Evolutionary conservation across 495 filamentous ascomycete species (phyloP).

Genomic region (Penicillium subrubescens): DNA sequence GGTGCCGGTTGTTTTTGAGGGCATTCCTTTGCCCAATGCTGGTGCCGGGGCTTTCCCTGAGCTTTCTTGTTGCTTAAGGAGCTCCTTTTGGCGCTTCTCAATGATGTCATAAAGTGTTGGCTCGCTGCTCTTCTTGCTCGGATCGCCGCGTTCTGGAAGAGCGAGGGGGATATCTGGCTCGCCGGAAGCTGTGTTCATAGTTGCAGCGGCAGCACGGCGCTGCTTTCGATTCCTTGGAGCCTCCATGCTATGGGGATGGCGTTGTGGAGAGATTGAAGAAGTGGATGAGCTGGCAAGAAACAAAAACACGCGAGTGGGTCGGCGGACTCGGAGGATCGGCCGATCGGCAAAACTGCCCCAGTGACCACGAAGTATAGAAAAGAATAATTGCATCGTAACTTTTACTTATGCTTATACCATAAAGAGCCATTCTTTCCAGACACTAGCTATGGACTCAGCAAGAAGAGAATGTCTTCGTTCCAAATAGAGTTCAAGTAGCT

Average conservation of each 20-base stretch:
- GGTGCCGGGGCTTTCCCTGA: slow-evolving; percentile 1
- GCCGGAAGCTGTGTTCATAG: slow-evolving; percentile 3
- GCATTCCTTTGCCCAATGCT: slow-evolving; percentile 6
- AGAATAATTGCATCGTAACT: not conserved
- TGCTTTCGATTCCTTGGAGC: slow-evolving; percentile 51
- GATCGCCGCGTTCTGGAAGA: slow-evolving; percentile 33
- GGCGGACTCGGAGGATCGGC: slow-evolving; percentile 3
- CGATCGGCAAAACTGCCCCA: slow-evolving; percentile 11
- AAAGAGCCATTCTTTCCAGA: not conserved
- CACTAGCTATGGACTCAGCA: not conserved
- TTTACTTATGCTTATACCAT: not conserved
- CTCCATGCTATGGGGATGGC: slow-evolving; percentile 27
- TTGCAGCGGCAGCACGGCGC: slow-evolving; percentile 44
- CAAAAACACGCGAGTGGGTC: slow-evolving; percentile 12
- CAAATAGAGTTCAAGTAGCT: not conserved
- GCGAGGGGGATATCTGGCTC: slow-evolving; percentile 39
- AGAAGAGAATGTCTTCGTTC: not conserved
- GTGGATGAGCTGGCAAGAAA: slow-evolving; percentile 17
- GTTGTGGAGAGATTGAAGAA: not conserved
- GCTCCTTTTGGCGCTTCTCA: slow-evolving; percentile 46
- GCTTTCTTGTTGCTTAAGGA: slow-evolving; percentile 22
- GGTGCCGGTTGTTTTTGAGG: slow-evolving; percentile 25
- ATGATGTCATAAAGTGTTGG: slow-evolving; percentile 56
- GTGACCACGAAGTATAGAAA: not conserved
- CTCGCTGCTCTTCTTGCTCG: slow-evolving; percentile 31